phyloP scores from a whole-genome alignment of 345 rosid species.

The Rhizophora apiculata region DNA sequence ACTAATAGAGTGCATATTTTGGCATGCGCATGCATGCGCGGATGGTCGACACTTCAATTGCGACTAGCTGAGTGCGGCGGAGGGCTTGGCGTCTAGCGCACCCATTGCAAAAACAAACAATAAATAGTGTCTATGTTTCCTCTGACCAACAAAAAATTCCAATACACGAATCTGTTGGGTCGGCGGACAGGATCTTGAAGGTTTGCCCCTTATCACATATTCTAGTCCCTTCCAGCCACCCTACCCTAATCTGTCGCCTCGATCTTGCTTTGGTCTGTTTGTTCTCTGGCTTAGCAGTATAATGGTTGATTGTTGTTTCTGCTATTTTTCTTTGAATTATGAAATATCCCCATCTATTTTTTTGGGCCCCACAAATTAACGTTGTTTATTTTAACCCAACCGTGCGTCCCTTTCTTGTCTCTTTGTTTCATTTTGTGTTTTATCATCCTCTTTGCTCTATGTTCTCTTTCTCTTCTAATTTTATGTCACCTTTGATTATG shows the following conservation, averaged over 20 bases:
- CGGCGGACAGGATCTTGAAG: slow-evolving; percentile 35
- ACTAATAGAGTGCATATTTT: no score
- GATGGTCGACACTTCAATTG: slow-evolving; percentile 23
- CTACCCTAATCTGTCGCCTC: not conserved
- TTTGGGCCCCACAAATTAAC: slow-evolving; percentile 15
- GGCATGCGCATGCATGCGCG: not conserved
- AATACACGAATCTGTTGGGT: slow-evolving; percentile 12
- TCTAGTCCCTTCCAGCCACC: not conserved
- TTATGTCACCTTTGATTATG: no score
- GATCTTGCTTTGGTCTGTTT: not conserved
- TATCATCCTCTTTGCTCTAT: not conserved
- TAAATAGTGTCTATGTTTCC: not conserved
- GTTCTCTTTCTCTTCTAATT: no score
- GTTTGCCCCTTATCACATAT: not conserved
- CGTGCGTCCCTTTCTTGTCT: not conserved
- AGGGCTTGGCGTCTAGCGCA: not conserved
- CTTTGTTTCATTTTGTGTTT: not conserved
- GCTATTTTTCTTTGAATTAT: not conserved
- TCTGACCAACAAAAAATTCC: not conserved
- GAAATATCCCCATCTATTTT: not conserved
- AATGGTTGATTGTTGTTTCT: not conserved
- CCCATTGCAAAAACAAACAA: not conserved
- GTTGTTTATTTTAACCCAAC: not conserved
- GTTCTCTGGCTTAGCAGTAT: not conserved
- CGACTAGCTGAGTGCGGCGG: slow-evolving; percentile 18